Base-by-base conservation (phyloP, 2,329 filamentous ascomycete species). In the Cercospora janseana region DNA sequence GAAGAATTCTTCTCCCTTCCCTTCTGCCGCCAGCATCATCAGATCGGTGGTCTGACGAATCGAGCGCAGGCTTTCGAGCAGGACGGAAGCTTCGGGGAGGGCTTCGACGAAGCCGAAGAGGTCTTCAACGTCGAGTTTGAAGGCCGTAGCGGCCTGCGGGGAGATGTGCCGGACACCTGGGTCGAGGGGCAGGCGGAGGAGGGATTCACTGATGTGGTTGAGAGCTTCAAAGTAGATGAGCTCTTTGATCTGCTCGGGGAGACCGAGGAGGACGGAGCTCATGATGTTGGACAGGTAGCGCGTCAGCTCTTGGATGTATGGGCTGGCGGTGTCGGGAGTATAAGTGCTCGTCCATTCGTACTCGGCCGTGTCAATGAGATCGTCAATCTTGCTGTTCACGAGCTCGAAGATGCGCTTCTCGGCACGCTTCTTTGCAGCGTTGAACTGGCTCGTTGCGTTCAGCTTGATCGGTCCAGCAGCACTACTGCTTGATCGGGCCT, bases 341-440 rank as follows among this genome's bases (percentile, higher is more conserved):
- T 77, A 80, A 3, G 78, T 75, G 6, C 79, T 75, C 69, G 79
- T 81, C 86, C 93, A 98, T 68, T 97, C 89, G 66, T 98, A 98
- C 70, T 98, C 93, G 24, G 93, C 92, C 0, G 91, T 97, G 62
- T 96, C 92, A 47, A 98, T 87, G 8, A 98, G 79, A 66, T 98
- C 93, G 65, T 97, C 92, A 62, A 98, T 97, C 74, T 98, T 98
- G 50, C 88, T 94, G 72, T 98, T 97, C 56, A 98, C 93, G 0
- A 98, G 80, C 71, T 98, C 94, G 65, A 98, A 98, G 51, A 98
- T 97, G 26, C 94, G 86, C 72, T 96, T 95, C 66, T 96, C 92
- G 0, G 93, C 93, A 1, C 87, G 90, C 73, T 97, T 96, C 72
- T 96, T 96, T 66, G 95, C 91, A 62, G 80, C 84, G 31, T 83